These are phyloP conservation scores for Thinopyrum elongatum DNA, from an alignment of 176 grass and related monocot species.

Conservation along the genomic window DNA sequence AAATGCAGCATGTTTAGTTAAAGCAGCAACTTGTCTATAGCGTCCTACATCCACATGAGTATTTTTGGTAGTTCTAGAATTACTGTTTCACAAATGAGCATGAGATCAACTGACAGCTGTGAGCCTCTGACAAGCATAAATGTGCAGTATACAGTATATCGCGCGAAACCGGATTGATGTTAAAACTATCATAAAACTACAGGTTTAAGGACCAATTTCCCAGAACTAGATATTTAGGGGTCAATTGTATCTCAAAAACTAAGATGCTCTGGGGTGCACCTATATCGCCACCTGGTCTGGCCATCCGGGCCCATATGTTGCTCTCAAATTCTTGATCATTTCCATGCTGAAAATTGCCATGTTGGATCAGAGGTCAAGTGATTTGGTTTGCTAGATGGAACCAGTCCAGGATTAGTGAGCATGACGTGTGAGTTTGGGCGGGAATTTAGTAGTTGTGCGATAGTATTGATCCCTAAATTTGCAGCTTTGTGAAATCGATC, in stretches of 20 bases:
- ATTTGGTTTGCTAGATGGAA: not conserved
- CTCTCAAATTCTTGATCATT: not conserved
- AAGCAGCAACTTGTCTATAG: constrained; percentile 11
- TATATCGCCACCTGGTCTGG: not conserved
- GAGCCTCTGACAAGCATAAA: not conserved
- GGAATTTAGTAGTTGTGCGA: not conserved
- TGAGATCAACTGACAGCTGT: not conserved
- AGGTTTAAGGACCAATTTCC: not conserved
- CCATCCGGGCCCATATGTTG: not conserved
- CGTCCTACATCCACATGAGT: not conserved
- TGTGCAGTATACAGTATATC: not conserved
- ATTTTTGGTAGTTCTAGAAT: constrained; percentile 11
- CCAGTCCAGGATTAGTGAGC: not conserved
- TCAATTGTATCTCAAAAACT: not conserved
- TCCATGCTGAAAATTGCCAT: not conserved
- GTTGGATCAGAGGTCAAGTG: not conserved
- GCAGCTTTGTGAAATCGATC: not conserved
- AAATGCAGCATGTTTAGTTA: constrained; percentile 1
- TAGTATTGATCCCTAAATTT: not conserved
- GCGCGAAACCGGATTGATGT: not conserved
- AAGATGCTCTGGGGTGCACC: not conserved
- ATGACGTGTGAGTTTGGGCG: not conserved
- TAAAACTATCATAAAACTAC: not conserved
- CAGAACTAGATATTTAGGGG: not conserved
- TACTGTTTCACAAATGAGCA: constrained; percentile 11